Base-by-base conservation (phyloP, 2,329 filamentous ascomycete genomes). In the Fusarium subtropicale region DNA sequence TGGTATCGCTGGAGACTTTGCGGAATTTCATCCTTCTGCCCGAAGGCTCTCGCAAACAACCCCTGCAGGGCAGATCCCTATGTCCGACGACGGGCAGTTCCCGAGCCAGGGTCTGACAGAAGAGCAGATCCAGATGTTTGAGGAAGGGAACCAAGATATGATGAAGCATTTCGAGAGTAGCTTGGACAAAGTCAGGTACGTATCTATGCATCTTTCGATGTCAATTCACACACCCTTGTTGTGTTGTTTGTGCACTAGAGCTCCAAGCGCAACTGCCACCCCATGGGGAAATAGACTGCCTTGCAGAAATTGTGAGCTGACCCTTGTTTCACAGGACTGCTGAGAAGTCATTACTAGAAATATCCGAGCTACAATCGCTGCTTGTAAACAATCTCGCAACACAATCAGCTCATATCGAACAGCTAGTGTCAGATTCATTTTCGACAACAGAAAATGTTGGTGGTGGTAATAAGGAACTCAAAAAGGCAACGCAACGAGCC, bases 61-160 rank as follows among this genome's bases (percentile, higher is more conserved):
- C 39, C 52, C 65, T 31, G 54, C 57, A 36, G 64, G 50, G 46
- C 48, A 59, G 47, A 71, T 66, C 59, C 71, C 69, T 65, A 63
- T 59, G 50, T 64, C 71, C 50, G 69, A 75, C 33, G 66, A 72
- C 28, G 64, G 63, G 4, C 54, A 66, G 28, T 50, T 69, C 18
- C 52, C 66, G 31, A 74, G 80, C 52, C 80, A 88, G 42, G 87
- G 90, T 66, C 82, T 97, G 65, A 93, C 91, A 20, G 85, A 90
- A 24, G 94, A 97, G 76, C 95, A 98, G 79, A 83, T 96, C 54
- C 95, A 97, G 78, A 87, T 97, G 77, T 98, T 99, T 81, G 94
- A 95, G 72, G 88, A 93, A 80, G 94, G 97, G 76, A 97, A 98
- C 77, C 90, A 94, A 79, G 90, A 93, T 68, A 94, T 99, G 90